Base-by-base conservation (phyloP, 106 monocot species). In the Dioscorea zingiberensis region DNA sequence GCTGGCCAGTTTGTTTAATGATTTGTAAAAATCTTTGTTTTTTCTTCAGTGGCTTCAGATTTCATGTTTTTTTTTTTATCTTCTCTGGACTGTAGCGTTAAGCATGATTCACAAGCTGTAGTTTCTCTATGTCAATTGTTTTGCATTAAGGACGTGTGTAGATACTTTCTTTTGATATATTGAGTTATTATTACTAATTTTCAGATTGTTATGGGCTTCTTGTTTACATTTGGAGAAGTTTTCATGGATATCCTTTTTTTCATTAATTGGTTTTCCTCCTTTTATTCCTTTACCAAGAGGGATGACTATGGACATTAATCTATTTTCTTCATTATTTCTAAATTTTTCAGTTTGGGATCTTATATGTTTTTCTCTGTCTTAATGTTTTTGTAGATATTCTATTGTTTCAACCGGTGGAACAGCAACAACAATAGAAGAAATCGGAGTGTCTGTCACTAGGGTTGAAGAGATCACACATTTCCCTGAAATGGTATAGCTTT, bases 401-500 rank as follows among this genome's bases (percentile, higher is more conserved):
- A 88, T 93, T 74, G 73, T 93, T 69, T 93, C 93, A 47, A 93
- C 93, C 16, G 93, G 93, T 21, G 93, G 93, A 60, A 93, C 93
- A 16, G 93, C 93, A 70, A 49, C 83, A 74, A 72, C 83, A 48
- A 69, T 93, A 62, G 83, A 89, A 74, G 67, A 79, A 72, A 59
- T 76, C 66, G 95, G 95, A 58, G 54, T 97, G 24, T 60, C 83
- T n/a, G 95, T 97, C 13, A 88, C 83, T 1, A 88, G 78, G 84
- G 95, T 97, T 68, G 95, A 97, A 81, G 81, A 92, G 59, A 69
- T 97, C 57, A 97, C 95, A 9, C 24, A 77, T 38, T 97, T 97
- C 58, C 88, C 91, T 62, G 95, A 97, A 75, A 97, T 97, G 95
- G 95, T 97, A 38, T 38, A 2, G 6, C 38, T 38, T 0, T 38